Evolutionary conservation across 2,329 filamentous ascomycete genomes (phyloP), one percentile per base, ranked within the genome.

Genomic region (Stachybotrys echinatus): DNA sequence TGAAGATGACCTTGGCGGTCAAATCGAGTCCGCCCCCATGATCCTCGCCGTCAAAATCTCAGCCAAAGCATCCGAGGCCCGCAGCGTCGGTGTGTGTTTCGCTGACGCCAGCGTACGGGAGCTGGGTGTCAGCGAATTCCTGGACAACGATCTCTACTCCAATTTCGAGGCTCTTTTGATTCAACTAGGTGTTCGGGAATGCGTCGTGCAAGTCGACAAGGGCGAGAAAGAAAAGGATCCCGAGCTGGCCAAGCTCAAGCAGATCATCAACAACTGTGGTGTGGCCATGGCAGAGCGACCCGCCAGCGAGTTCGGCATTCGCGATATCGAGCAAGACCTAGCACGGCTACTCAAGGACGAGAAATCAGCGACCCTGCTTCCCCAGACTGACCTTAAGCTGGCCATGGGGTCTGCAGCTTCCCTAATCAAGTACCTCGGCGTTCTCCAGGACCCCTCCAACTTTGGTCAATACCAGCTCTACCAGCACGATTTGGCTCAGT

Each of bases 111-210:
- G 90, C 57, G 92, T 97, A 22, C 81, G 94, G 47, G 94, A 99
- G 73, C 79, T 99, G 3, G 94, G 94, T 8, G 91, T 99, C 48
- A 96, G 89, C 74, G 95, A 99, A 65, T 99, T 99, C 57, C 81
- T 96, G n/a, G 94, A 99, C 75, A 99, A 97, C 63, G 94, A 99
- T 65, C 77, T 96, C 10, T 99, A 95, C 73, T 97, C 92, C 48
- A 99, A 99, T 67, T 95, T 99, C 58, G 94, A 99, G 71, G 91
- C 92, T 3, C 78, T 99, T 18, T 81, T 99, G 48, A 99, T 99
- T 57, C 95, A 99, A 65, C 82, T 99, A 3, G 94, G 94, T 6
- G 90, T 96, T 19, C 94, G 91, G 64, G 94, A 99, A 67, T 96
- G 92, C 61, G 73, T 99, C 23, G 71, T 99, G n/a, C 87, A 90